Evolutionary conservation across 257 asterid species (phyloP).

Genomic region (Orobanche coerulescens): DNA sequence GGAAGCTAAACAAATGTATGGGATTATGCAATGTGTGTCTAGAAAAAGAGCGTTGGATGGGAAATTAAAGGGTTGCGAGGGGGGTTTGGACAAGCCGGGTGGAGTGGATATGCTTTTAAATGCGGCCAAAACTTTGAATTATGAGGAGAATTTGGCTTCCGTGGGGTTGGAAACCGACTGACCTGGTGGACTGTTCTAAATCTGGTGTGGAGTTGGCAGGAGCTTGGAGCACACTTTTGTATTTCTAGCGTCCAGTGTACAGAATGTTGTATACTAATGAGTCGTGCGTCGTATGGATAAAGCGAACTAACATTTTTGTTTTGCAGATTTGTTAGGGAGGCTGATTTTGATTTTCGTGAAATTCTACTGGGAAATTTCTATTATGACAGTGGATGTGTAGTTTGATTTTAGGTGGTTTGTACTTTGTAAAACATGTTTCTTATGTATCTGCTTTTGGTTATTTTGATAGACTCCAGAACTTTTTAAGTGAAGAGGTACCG

Average conservation of each 20-base stretch:
- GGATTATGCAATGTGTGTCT: constrained; percentile 22
- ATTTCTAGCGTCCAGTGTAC: constrained; percentile 10
- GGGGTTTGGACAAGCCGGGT: constrained; percentile 39
- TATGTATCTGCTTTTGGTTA: constrained; percentile 7
- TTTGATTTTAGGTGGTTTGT: constrained; percentile 22
- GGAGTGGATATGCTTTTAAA: constrained; percentile 71
- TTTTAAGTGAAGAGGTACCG: neutral
- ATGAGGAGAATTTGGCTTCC: constrained; percentile 40
- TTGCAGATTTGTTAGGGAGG: constrained; percentile 21
- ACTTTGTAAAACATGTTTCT: constrained; percentile 18
- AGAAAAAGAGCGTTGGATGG: constrained; percentile 30
- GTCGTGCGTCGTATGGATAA: neutral
- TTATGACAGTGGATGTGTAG: neutral
- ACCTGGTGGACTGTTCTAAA: neutral
- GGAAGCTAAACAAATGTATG: constrained; percentile 37
- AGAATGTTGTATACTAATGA: constrained; percentile 20
- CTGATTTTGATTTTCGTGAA: constrained; percentile 6
- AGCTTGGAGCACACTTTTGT: neutral
- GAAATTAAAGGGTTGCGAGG: constrained; percentile 26
- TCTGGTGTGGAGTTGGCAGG: too few relatives aligned
- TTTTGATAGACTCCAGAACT: neutral
- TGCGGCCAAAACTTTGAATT: constrained; percentile 64
- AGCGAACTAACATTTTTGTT: constrained; percentile 29
- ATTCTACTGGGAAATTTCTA: constrained; percentile 12
- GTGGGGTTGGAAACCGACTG: constrained; percentile 21